These are phyloP conservation scores for Ascodesmis nigricans DNA, from an alignment of 495 filamentous ascomycete genomes.

Conservation along the genomic window DNA sequence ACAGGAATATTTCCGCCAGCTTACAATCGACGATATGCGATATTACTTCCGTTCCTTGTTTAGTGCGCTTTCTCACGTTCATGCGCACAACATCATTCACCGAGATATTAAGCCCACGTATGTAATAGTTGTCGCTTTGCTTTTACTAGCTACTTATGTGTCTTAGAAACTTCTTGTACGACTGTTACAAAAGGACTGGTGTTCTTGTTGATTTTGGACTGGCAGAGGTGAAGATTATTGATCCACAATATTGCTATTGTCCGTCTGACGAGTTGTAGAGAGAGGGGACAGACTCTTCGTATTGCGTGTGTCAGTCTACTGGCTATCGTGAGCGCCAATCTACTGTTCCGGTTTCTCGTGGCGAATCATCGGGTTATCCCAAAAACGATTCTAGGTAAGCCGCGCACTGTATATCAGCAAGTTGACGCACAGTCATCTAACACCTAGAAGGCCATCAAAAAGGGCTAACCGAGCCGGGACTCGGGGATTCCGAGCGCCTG, in stretches of 20 bases:
- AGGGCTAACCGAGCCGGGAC: slow-evolving; percentile 93
- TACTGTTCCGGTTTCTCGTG: too few relatives aligned
- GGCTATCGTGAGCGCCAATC: slow-evolving; percentile 66
- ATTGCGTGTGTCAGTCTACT: slow-evolving; percentile 46
- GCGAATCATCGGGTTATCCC: slow-evolving; percentile 54
- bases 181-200: slow-evolving; percentile 53
- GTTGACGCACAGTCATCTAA: too few relatives aligned
- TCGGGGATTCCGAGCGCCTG: slow-evolving; percentile 81
- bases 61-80: slow-evolving; percentile 60
- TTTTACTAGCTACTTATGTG: not conserved
- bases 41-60: slow-evolving; percentile 81
- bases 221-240: slow-evolving; percentile 37
- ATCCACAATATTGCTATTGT: not conserved
- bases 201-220: slow-evolving; percentile 94
- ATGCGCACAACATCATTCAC: slow-evolving; percentile 65
- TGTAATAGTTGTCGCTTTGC: not conserved
- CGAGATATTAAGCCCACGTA: slow-evolving; percentile 96
- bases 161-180: slow-evolving; percentile 75
- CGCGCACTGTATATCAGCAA: too few relatives aligned
- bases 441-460: slow-evolving; percentile 45
- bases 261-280: slow-evolving; percentile 21
- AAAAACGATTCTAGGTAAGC: slow-evolving; percentile 38
- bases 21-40: slow-evolving; percentile 63
- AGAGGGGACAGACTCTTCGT: slow-evolving; percentile 48
- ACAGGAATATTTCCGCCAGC: slow-evolving; percentile 64